A percentile compares a stretch with the other conserved stretches of the same genome.
phyloP scores from a whole-genome alignment of 164 flowering plant species.

The Magnolia changhungtana region DNA sequence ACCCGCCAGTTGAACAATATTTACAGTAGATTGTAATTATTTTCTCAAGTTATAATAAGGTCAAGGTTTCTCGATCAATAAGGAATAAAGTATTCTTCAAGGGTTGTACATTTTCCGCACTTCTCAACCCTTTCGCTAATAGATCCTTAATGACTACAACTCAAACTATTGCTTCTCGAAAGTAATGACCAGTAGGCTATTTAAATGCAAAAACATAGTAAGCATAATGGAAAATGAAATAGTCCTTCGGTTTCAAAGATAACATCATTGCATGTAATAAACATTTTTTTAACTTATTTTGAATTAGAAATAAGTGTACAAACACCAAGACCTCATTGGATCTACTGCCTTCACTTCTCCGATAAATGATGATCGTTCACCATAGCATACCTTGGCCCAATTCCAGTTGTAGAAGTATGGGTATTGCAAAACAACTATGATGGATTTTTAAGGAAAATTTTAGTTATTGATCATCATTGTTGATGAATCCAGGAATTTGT shows the following conservation, averaged over 20 bases:
- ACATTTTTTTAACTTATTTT: background rate
- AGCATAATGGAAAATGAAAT: background rate
- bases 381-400: conserved; percentile 60
- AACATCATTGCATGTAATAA: too few species aligned
- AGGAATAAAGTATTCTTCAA: background rate
- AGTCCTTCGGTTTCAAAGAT: background rate
- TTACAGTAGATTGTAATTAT: conserved; percentile 54
- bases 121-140: conserved; percentile 64
- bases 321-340: conserved; percentile 17
- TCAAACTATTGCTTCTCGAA: conserved; percentile 68
- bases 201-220: conserved; percentile 9
- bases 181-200: conserved; percentile 68
- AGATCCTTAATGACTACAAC: conserved; percentile 65
- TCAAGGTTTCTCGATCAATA: background rate
- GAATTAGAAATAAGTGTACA: background rate
- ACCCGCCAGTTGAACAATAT: conserved; percentile 99
- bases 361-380: conserved; percentile 76
- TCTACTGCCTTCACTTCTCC: conserved; percentile 55
- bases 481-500: too few species aligned
- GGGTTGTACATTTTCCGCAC: conserved; percentile 65
- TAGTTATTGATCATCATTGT: too few species aligned
- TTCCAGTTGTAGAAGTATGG: conserved; percentile 78
- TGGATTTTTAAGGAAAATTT: background rate
- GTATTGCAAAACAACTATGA: background rate
- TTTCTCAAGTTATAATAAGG: background rate